phyloP scores from a whole-genome alignment of 192 early-diverging fungal genomes.

The Pilobolus umbonatus region DNA sequence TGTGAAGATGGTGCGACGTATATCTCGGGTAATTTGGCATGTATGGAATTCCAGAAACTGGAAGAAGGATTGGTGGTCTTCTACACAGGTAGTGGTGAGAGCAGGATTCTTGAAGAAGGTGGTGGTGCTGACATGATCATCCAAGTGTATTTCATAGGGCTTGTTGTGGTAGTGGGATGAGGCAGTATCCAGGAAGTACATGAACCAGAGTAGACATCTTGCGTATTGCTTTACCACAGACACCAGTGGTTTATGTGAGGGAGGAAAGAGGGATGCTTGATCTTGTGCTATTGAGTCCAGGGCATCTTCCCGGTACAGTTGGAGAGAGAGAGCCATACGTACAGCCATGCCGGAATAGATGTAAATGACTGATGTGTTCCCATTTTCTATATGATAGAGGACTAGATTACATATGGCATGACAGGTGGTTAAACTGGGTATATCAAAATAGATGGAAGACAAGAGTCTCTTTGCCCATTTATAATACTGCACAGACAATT shows the following conservation, averaged over 20 bases:
- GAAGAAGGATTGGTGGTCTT: constrained; percentile 23
- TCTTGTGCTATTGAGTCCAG: constrained; percentile 10
- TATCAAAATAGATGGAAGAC: constrained; percentile 26
- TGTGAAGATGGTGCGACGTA: constrained; percentile 28
- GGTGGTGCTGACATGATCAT: constrained; percentile 6
- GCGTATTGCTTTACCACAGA: constrained; percentile 15
- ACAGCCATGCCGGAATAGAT: constrained; percentile 34
- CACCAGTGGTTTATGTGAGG: neutral
- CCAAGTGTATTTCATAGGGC: constrained; percentile 27
- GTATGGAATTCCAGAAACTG: constrained; percentile 26
- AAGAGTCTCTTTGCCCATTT: constrained; percentile 22
- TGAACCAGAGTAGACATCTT: constrained; percentile 26
- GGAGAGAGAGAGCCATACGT: constrained; percentile 26
- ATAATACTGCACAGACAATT: constrained; percentile 25
- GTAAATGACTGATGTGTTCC: constrained; percentile 29
- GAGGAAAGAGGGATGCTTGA: constrained; percentile 3
- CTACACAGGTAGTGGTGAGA: constrained; percentile 3
- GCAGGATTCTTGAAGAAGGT: constrained; percentile 11
- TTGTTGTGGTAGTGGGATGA: constrained; percentile 31
- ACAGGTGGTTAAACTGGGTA: constrained; percentile 20
- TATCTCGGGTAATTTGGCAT: constrained; percentile 28
- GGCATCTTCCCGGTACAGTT: constrained; percentile 23
- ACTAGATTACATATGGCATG: constrained; percentile 31
- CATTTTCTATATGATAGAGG: constrained; percentile 33
- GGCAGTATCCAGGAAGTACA: constrained; percentile 32